These are phyloP conservation scores for Hortaea sp. DNA, from an alignment of 2,329 filamentous ascomycete genomes.

Conservation along the genomic window DNA sequence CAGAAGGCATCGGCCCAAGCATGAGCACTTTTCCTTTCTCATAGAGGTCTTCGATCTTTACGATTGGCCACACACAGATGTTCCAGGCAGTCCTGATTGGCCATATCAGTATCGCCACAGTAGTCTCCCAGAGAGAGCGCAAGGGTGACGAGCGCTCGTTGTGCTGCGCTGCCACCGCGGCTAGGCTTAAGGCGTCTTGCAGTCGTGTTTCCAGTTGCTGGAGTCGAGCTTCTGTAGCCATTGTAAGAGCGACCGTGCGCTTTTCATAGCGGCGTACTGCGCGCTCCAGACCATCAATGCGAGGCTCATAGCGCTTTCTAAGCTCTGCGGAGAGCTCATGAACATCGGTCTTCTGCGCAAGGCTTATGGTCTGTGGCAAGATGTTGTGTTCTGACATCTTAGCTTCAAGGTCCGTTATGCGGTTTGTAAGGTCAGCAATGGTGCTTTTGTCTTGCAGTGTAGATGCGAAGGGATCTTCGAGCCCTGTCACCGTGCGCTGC, in stretches of 20 bases:
- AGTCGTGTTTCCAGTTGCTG: conserved; percentile 60
- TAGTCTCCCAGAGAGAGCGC: conserved; percentile 10
- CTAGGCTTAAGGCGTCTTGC: conserved; percentile 70
- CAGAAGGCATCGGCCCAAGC: conserved; percentile 9
- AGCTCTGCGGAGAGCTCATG: conserved; percentile 41
- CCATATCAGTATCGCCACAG: conserved; percentile 1
- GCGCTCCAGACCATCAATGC: conserved; percentile 78
- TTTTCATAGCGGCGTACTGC: conserved; percentile 89
- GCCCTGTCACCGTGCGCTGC: conserved; percentile 54
- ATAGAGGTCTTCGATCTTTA: conserved; percentile 15
- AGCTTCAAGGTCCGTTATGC: conserved; percentile 23
- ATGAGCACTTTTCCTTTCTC: conserved; percentile 12
- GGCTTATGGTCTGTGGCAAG: conserved; percentile 14
- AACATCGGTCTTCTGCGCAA: conserved; percentile 23
- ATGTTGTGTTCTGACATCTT: conserved; percentile 17
- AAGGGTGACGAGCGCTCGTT: conserved; percentile 17
- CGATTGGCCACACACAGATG: conserved; percentile 9
- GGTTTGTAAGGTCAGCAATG: conserved; percentile 15
- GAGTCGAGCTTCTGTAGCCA: conserved; percentile 67
- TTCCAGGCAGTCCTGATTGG: conserved; percentile 13
- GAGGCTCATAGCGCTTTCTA: conserved; percentile 58
- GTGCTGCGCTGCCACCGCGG: conserved; percentile 57
- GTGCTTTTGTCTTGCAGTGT: conserved; percentile 24
- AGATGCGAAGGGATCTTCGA: conserved; percentile 14
- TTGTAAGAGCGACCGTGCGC: conserved; percentile 62